Conservation (phyloP, 2,329 filamentous ascomycete genomes). For the Diaporthe sp. region DNA sequence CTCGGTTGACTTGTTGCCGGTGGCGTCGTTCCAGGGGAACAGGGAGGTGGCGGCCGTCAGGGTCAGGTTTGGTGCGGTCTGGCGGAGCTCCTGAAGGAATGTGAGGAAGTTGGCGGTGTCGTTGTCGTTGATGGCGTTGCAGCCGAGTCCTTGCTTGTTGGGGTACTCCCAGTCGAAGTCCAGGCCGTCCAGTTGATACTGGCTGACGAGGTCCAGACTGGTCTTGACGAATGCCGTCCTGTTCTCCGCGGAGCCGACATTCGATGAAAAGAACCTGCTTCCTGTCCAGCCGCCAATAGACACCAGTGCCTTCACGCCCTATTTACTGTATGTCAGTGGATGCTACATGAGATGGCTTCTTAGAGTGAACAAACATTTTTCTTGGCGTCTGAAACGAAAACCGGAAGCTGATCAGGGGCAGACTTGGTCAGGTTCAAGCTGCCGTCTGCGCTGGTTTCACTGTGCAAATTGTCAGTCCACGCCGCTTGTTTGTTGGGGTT, state of each 20-base stretch:
- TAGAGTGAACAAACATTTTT: background rate
- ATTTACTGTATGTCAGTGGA: background rate
- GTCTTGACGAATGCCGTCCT: conserved; percentile 45
- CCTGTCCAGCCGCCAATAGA: conserved; percentile 43
- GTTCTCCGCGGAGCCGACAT: conserved; percentile 41
- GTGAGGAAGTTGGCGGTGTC: conserved; percentile 42
- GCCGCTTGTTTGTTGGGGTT: background rate
- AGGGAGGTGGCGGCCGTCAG: conserved; percentile 43
- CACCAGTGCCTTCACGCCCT: conserved; percentile 39
- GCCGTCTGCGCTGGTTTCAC: conserved; percentile 36
- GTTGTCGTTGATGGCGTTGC: conserved; percentile 39
- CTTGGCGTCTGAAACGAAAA: conserved; percentile 40
- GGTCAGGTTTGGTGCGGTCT: conserved; percentile 24
- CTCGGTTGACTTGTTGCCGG: conserved; percentile 33
- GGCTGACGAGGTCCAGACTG: conserved; percentile 42
- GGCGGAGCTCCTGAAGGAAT: conserved; percentile 43
- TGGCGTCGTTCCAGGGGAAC: conserved; percentile 42
- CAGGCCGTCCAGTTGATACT: conserved; percentile 43
- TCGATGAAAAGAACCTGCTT: conserved; percentile 31
- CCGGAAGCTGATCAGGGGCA: conserved; percentile 37
- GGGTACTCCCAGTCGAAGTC: conserved; percentile 47
- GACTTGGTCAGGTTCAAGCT: conserved; percentile 36
- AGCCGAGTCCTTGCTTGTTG: conserved; percentile 63
- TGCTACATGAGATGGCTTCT: background rate
- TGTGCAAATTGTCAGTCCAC: background rate